Evolutionary conservation across 208 protist genomes (phyloP).

Genomic region (Leishmania amazonensis): DNA sequence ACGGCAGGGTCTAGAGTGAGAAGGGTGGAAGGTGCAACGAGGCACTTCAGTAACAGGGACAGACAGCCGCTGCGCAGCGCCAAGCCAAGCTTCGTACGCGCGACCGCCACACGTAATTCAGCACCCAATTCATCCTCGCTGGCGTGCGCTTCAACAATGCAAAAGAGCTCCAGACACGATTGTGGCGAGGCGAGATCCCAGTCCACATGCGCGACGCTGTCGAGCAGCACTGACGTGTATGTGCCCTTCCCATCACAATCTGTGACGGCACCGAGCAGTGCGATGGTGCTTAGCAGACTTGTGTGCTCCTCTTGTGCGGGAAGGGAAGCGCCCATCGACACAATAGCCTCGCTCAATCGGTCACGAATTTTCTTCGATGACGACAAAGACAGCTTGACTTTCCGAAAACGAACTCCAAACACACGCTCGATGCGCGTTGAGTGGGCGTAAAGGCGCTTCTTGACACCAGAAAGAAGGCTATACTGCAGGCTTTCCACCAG

Average conservation of each 20-base stretch:
- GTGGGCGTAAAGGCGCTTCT: background rate
- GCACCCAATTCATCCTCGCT: constrained; percentile 16
- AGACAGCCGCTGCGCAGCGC: constrained; percentile 62
- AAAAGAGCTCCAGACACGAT: constrained; percentile 67
- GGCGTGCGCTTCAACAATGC: constrained; percentile 42
- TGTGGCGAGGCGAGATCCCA: constrained; percentile 43
- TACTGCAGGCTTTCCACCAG: constrained; percentile 2
- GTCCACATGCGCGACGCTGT: constrained; percentile 41
- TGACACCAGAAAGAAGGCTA: background rate
- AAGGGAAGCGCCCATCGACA: constrained; percentile 48
- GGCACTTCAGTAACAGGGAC: constrained; percentile 43
- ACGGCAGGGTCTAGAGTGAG: constrained; percentile 5
- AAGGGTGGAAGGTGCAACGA: constrained; percentile 12
- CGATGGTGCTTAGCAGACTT: constrained; percentile 40
- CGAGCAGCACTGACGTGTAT: constrained; percentile 53
- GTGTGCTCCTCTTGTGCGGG: constrained; percentile 24
- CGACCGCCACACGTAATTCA: constrained; percentile 30
- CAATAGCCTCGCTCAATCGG: constrained; percentile 42
- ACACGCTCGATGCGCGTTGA: constrained; percentile 9
- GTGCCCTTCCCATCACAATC: constrained; percentile 18
- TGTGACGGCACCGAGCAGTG: constrained; percentile 38
- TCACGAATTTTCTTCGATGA: constrained; percentile 56
- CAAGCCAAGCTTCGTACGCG: constrained; percentile 52
- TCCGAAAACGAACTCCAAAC: constrained; percentile 25
- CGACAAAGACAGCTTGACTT: constrained; percentile 22